Conservation (phyloP, 192 early-diverging fungal species). For the Rhizophagus clarus region DNA sequence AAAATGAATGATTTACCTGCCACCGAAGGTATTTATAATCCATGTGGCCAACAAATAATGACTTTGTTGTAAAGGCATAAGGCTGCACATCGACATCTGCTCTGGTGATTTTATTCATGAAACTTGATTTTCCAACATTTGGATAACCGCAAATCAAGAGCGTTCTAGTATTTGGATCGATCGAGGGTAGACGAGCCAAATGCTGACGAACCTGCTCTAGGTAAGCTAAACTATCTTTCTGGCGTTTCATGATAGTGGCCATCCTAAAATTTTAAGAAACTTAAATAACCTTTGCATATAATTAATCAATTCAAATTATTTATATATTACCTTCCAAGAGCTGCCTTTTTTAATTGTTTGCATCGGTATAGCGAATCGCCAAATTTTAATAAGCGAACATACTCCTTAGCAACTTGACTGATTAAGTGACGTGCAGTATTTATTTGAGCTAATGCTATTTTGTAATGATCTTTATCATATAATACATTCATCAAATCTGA, state of each 20-base stretch:
- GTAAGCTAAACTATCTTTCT: constrained; percentile 96
- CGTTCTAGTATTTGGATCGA: constrained; percentile 99
- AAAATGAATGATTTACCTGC: constrained; percentile 64
- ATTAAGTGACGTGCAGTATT: constrained; percentile 98
- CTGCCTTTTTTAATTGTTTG: constrained; percentile 98
- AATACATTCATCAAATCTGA: constrained; percentile 99
- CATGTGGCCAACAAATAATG: constrained; percentile 99
- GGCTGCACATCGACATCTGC: constrained; percentile 99
- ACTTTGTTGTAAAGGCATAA: constrained; percentile 99
- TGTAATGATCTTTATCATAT: constrained; percentile 99
- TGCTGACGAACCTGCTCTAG: constrained; percentile 99
- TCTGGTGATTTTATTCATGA: constrained; percentile 98
- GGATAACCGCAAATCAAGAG: constrained; percentile 99
- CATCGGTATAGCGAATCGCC: constrained; percentile 99
- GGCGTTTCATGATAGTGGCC: constrained; percentile 99
- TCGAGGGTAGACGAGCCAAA: constrained; percentile 95
- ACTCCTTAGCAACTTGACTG: constrained; percentile 97
- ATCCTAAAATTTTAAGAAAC: constrained; percentile 64
- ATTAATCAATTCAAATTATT: background rate
- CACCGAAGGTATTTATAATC: constrained; percentile 99
- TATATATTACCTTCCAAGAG: constrained; percentile 72
- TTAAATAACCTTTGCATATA: background rate
- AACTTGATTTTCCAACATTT: constrained; percentile 99
- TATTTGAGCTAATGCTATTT: constrained; percentile 97
- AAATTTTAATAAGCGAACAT: constrained; percentile 96